Conservation (phyloP, 2,329 filamentous ascomycete species). For the Bipolaris oryzae region DNA sequence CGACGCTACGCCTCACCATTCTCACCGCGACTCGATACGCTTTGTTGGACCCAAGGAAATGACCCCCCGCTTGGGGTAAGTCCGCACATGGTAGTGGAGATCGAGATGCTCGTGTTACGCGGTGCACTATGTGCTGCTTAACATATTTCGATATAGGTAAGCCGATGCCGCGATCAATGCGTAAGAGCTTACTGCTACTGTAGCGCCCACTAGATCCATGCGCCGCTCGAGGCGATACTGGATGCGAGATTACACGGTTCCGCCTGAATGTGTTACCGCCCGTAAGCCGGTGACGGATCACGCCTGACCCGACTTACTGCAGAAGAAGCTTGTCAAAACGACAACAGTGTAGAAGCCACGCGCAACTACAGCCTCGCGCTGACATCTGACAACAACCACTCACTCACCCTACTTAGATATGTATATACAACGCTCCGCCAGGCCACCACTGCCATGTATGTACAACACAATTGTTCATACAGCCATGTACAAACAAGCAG, state of each 20-base stretch:
- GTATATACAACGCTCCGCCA: background rate
- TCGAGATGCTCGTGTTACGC: constrained; percentile 15
- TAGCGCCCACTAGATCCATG: constrained; percentile 24
- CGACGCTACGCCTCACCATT: background rate
- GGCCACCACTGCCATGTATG: constrained; percentile 3
- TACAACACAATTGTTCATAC: no score
- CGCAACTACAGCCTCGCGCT: background rate
- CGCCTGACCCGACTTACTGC: background rate
- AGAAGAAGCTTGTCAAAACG: background rate
- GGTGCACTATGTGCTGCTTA: constrained; percentile 22
- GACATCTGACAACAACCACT: background rate
- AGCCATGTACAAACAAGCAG: background rate
- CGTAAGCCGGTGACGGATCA: background rate
- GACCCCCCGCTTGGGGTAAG: constrained; percentile 13
- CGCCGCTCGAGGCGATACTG: constrained; percentile 11
- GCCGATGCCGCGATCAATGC: constrained; percentile 16
- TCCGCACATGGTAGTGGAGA: constrained; percentile 4
- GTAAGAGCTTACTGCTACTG: constrained; percentile 10
- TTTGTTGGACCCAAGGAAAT: constrained; percentile 7
- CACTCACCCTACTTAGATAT: background rate
- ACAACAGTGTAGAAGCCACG: background rate
- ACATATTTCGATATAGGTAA: constrained; percentile 10
- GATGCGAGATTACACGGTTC: constrained; percentile 25
- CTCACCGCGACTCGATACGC: background rate
- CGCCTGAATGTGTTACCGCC: constrained; percentile 3